Base-by-base conservation (phyloP, 805 yeast species). In the Saccharomycopsis fermentans region DNA sequence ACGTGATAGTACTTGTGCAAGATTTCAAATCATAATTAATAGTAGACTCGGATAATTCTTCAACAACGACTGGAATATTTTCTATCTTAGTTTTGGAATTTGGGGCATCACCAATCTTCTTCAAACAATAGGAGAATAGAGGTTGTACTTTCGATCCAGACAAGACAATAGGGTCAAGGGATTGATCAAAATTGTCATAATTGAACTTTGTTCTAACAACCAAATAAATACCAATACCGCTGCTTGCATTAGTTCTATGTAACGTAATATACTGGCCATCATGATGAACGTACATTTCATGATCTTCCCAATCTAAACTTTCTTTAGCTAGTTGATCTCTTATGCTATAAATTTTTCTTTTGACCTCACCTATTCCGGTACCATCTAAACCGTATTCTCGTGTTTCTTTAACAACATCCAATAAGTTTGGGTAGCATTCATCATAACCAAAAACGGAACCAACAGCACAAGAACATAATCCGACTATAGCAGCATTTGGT, bases 381-480 rank as follows among this genome's bases (percentile, higher is more conserved):
- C 70, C 69, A 4, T 71, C 73, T 58, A 69, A 75, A 1, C 79
- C 73, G 66, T 92, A 92, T 4, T 71, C 72, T 60, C 96, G 78
- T 4, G 71, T 74, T 68, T 92, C 99, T 47, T 76, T 73, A 17
- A 92, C 99, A 48, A 92, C 84, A 67, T 91, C 86, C 52, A 94
- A 74, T 29, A 90, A 73, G 43, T 80, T 75, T 6, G 97, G 97
- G 70, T 86, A 94, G 56, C 92, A 81, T 71, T 92, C 98, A 67
- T 92, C 99, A 66, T 82, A 90, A 16, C 99, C 99, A 71, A 87
- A 84, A 0, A 90, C 95, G 1, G 97, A 86, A 2, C 99, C 99
- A 52, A 90, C 85, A 1, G 97, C 96, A 56, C 96, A 87, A 0
- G 95, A 83, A 66, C 98, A 91, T 69, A 92, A 81, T 0, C 97